Base-by-base conservation (phyloP, 257 asterid species). In the Capsicum pubescens region DNA sequence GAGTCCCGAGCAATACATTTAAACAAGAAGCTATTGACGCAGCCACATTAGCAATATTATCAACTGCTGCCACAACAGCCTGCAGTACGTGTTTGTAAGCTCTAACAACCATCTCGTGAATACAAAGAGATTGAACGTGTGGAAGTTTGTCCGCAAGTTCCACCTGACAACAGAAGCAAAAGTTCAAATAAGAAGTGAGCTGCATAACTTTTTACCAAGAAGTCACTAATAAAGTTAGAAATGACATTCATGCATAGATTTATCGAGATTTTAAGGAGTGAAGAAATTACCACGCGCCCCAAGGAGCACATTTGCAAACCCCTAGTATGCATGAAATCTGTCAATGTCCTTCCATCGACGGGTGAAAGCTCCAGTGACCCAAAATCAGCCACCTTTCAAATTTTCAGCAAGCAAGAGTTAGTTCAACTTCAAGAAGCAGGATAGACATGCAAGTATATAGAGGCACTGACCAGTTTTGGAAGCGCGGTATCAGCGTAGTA, bases 341-440 rank as follows among this genome's bases (percentile, higher is more conserved):
- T 95, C 80, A 97, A 85, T 1, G 98, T 97, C 67, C 98, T 95
- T 36, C 99, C 99, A 89, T 97, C 99, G 82, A 95, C 99, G 17
- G 99, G 99, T 85, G 99, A 97, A 85, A 97, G 99, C 85, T 97
- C 99, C 79, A 97, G 97, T 63, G 99, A 97, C 86, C 97, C 99
- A 87, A 97, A 95, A 91, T 97, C 99, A 56, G 99, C 88, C 71
- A 95, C 99, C 99, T 97, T 77, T 54, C 50, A 74, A 74, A 21
- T 74, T 12, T 54, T 21, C 57, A 74, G 11, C 50, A 26, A 91
- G 80, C 83, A 83, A 80, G 63, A 81, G 77, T 83, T 84, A 39
- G 83, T 81, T 80, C 7, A 79, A 74, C 39, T 67, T 79, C 69
- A 69, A 42, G 61, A 86, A 81, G 82, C n/a, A 36, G 19, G 26